These are phyloP conservation scores for Botrytis aclada DNA, from an alignment of 2,329 filamentous ascomycete genomes.

Conservation along the genomic window DNA sequence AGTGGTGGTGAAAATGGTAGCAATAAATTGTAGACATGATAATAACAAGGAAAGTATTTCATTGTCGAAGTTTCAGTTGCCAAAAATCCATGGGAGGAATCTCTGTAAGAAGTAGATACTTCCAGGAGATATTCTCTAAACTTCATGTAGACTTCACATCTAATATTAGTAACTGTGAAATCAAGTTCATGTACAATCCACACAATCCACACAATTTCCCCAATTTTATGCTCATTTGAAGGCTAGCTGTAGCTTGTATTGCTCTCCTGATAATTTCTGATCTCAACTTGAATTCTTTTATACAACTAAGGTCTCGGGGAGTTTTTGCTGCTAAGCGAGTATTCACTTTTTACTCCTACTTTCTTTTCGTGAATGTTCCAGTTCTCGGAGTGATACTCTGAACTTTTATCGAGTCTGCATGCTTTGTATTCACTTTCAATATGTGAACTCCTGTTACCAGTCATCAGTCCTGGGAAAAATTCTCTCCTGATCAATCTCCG, in stretches of 20 bases:
- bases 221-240: accelerated
- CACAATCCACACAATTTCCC: not conserved
- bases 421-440: not conserved
- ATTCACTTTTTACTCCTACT: not conserved
- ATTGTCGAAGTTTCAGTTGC: not conserved
- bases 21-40: not conserved
- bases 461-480: not conserved
- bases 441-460: not conserved
- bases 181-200: not conserved
- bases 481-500: not conserved
- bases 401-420: not conserved
- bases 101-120: too few relatives aligned
- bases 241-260: accelerated
- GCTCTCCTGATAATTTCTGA: not conserved
- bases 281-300: not conserved
- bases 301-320: not conserved
- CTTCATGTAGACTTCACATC: not conserved
- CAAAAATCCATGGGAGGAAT: too few relatives aligned
- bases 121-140: too few relatives aligned
- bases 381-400: too few relatives aligned
- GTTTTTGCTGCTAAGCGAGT: not conserved
- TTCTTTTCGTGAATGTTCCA: too few relatives aligned
- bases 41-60: not conserved
- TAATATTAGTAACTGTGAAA: too few relatives aligned
- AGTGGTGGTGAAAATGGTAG: too few relatives aligned